Evolutionary conservation across 2,329 filamentous ascomycete genomes (phyloP).

Genomic region (Curvularia lunata): DNA sequence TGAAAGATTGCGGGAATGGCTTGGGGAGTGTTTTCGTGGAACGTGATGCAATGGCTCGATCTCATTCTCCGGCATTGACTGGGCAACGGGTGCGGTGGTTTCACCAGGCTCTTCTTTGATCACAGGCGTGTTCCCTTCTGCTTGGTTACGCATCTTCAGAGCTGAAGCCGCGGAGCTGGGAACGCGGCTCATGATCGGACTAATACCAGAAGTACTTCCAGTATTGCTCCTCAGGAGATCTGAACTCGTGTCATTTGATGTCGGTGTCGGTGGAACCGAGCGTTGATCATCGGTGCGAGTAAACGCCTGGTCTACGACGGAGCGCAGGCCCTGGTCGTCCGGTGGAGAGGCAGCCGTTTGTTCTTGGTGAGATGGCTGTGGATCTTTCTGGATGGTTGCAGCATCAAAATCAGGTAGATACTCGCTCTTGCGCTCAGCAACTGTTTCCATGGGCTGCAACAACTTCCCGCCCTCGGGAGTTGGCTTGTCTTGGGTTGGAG

Average conservation of each 20-base stretch:
- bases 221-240: conserved; percentile 66
- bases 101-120: conserved; percentile 62
- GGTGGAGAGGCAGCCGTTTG: conserved; percentile 24
- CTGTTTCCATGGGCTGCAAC: conserved; percentile 56
- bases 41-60: conserved; percentile 37
- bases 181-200: conserved; percentile 68
- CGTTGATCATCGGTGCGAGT: conserved; percentile 63
- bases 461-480: conserved; percentile 31
- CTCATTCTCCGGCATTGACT: conserved; percentile 41
- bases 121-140: conserved; percentile 56
- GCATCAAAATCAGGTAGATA: conserved; percentile 57
- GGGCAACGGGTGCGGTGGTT: conserved; percentile 44
- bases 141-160: conserved; percentile 48
- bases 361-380: conserved; percentile 17
- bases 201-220: conserved; percentile 67
- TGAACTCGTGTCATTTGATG: conserved; percentile 52
- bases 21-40: conserved; percentile 46
- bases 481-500: conserved; percentile 31
- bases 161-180: conserved; percentile 53
- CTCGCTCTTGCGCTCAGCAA: conserved; percentile 66
- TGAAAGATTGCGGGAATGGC: conserved; percentile 51
- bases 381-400: conserved; percentile 12
- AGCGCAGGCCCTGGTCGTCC: conserved; percentile 40
- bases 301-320: conserved; percentile 70
- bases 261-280: conserved; percentile 59